Evolutionary conservation across 1,139 yeast genomes (phyloP).

Genomic region (Suhomyces ambrosiae): DNA sequence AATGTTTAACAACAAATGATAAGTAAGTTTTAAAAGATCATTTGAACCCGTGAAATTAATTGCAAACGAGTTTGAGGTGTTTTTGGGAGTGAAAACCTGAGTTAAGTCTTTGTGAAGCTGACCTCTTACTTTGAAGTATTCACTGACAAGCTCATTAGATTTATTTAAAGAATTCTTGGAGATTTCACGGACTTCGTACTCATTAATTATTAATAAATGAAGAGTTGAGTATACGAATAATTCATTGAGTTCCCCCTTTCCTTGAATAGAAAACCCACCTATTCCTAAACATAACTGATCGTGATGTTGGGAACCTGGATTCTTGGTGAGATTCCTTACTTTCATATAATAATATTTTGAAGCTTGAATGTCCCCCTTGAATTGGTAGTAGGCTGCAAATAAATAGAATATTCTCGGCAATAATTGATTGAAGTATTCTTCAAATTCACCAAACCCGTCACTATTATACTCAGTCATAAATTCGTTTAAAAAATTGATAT

Average conservation of each 20-base stretch:
- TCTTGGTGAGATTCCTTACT: constrained; percentile 23
- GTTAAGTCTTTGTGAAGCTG: constrained; percentile 23
- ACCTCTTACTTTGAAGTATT: constrained; percentile 19
- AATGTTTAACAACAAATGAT: constrained; percentile 13
- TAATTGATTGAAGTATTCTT: constrained; percentile 31
- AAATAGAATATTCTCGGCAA: constrained; percentile 40
- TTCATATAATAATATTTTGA: constrained; percentile 42
- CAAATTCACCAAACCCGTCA: constrained; percentile 35
- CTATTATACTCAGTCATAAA: constrained; percentile 38
- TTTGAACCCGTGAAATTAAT: constrained; percentile 24
- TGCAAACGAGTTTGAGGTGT: constrained; percentile 23
- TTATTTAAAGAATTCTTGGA: constrained; percentile 9
- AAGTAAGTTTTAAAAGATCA: constrained; percentile 17
- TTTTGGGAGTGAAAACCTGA: constrained; percentile 18
- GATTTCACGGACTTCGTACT: constrained; percentile 23
- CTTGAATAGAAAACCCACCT: constrained; percentile 22
- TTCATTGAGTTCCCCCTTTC: constrained; percentile 25
- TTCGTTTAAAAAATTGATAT: constrained; percentile 28
- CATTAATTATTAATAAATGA: constrained; percentile 28
- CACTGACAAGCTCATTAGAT: constrained; percentile 12
- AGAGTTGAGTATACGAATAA: constrained; percentile 29
- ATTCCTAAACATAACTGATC: constrained; percentile 25
- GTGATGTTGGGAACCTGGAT: background rate
- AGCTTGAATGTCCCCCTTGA: constrained; percentile 33
- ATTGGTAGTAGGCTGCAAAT: constrained; percentile 41